phyloP scores from a whole-genome alignment of 306 rosid genomes.

The Medicago truncatula region DNA sequence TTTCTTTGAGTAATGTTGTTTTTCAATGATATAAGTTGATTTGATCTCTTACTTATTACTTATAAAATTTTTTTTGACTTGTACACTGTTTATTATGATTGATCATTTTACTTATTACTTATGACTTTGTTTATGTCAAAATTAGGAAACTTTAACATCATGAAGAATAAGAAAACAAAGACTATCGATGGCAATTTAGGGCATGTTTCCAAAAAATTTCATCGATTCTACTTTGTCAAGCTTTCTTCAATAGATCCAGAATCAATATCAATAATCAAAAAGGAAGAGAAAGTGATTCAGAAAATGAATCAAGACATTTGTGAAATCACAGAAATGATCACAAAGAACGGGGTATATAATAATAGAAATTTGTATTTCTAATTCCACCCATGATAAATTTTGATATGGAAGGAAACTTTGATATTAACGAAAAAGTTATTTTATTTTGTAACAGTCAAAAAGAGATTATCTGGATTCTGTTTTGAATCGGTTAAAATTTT shows the following conservation, averaged over 20 bases:
- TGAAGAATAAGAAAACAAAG: conserved; percentile 22
- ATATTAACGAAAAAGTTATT: neutral
- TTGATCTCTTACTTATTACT: neutral
- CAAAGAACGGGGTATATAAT: conserved; percentile 23
- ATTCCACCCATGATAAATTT: neutral
- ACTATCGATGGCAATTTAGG: neutral
- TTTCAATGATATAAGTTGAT: neutral
- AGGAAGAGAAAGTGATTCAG: neutral
- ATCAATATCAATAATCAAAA: conserved; percentile 31
- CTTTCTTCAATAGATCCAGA: conserved; percentile 29
- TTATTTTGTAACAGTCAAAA: conserved; percentile 26
- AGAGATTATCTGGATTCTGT: neutral
- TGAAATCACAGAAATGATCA: conserved; percentile 30
- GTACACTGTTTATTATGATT: neutral
- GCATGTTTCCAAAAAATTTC: conserved; percentile 25
- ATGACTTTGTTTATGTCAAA: neutral
- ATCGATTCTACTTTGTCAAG: conserved; percentile 34
- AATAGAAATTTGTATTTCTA: neutral
- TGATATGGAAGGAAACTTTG: neutral
- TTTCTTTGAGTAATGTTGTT: neutral
- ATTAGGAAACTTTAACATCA: neutral
- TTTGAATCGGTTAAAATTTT: neutral
- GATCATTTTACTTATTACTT: neutral
- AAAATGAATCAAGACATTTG: conserved; percentile 12
- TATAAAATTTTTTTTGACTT: too few relatives aligned